Evolutionary conservation across 805 yeast species (phyloP), one percentile per base, ranked within the genome.

Genomic region (Candida sakaeoensis): DNA sequence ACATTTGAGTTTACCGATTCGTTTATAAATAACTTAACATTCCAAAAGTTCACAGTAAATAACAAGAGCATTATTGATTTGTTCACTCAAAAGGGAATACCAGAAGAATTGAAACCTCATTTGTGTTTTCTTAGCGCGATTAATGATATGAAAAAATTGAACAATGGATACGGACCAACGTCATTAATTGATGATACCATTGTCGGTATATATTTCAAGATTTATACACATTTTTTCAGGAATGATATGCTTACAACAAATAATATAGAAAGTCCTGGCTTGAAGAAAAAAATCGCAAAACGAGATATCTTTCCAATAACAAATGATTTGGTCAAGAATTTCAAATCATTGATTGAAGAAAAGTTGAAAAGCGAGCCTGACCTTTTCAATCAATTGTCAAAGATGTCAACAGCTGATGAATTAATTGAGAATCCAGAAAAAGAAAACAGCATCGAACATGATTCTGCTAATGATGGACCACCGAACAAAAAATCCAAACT

Each of bases 141-240:
- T 8, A 66, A 72, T 12, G 90, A 82, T 36, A 68, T 85, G 50
- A 70, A 86, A 46, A 74, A 82, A 43, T 70, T 83, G 61, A 86
- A 88, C 44, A 85, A 82, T 54, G 95, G 95, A 0, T 82, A 81
- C 56, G 91, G 89, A 0, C 79, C 93, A 2, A 84, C 93, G 0
- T 78, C 87, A 0, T 58, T 74, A 26, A 75, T 85, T 40, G 95
- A 86, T 57, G 93, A 86, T 46, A 75, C 86, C 0, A 77, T 77
- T 44, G 79, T 80, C 25, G 73, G 82, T 6, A 54, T 83, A 0
- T 87, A 71, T 50, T 58, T 86, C 52, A 67, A 65, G 39, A 53
- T 83, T 7, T 82, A 65, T 46, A 45, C 49, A 16, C 39, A 44
- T 26, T 52, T 46, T 33, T 52, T 46, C 35, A 9, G 8, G n/a